Evolutionary conservation across 2,329 filamentous ascomycete genomes (phyloP), one percentile per base, ranked within the genome.

Genomic region (Fusarium abutilonis): DNA sequence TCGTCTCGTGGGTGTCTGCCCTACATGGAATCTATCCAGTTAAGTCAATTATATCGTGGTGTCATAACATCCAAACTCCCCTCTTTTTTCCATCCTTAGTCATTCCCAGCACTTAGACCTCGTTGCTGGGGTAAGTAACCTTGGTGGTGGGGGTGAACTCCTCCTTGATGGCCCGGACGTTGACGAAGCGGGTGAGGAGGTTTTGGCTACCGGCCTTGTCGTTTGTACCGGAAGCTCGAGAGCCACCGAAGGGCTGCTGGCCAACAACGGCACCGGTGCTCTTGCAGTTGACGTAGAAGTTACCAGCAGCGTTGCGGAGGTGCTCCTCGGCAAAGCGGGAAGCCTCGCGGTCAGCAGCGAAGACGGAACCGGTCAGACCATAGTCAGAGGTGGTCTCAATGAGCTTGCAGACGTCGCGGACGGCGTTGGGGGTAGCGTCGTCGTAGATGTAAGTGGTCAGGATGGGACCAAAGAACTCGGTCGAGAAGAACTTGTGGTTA

Each of bases 251-350:
- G 4, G 88, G 85, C 78, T 91, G 88, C 78, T 91, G 89, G 13
- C 87, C 88, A 8, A 90, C 88, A 21, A 91, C 87, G 14, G 88
- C 88, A 35, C 88, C 89, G 2, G 88, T 91, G 75, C 86, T 89
- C 84, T 93, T 93, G 80, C 88, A 90, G 79, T 93, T 94, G 77
- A 94, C 83, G 79, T 94, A 94, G 75, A 93, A 93, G 80, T 94
- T 94, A 38, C 91, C 91, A 1, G 91, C 90, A 0, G 88, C 80
- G 73, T 93, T 87, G 64, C 89, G 82, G 49, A 94, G 81, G 59
- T 82, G 83, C 67, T 92, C 85, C 75, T 93, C 90, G 0, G 90
- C 91, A 52, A 82, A 82, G 21, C 87, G 83, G 56, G 93, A 78
- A 13, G 83, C 88, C 42, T 82, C 77, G 36, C 91, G 81, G 75